Evolutionary conservation across 2,329 filamentous ascomycete species (phyloP).

Genomic region (Uncinocarpus reesii): DNA sequence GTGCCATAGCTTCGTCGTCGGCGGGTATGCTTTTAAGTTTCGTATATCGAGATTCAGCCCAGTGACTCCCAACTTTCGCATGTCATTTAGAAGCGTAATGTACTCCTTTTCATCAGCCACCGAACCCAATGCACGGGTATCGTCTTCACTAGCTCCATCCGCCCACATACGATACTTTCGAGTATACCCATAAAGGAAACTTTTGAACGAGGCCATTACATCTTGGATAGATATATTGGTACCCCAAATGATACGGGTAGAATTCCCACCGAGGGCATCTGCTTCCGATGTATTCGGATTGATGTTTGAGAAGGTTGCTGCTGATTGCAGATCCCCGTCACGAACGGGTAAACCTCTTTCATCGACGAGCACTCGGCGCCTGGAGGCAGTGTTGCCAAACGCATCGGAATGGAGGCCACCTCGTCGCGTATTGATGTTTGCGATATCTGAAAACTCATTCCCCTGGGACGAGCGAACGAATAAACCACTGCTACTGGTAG

Average conservation of each 20-base stretch:
- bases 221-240: slow-evolving; percentile 93
- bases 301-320: slow-evolving; percentile 56
- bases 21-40: slow-evolving; percentile 85
- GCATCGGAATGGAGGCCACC: slow-evolving; percentile 81
- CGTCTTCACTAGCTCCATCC: slow-evolving; percentile 69
- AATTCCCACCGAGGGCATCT: slow-evolving; percentile 70
- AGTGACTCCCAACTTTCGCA: slow-evolving; percentile 75
- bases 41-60: slow-evolving; percentile 79
- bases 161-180: slow-evolving; percentile 88
- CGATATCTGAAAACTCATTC: slow-evolving; percentile 42
- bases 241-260: slow-evolving; percentile 84
- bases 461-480: slow-evolving; percentile 61
- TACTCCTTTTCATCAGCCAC: slow-evolving; percentile 73
- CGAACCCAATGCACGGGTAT: slow-evolving; percentile 56
- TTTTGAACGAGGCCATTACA: slow-evolving; percentile 76
- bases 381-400: slow-evolving; percentile 43
- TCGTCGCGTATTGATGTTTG: slow-evolving; percentile 53
- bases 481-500: slow-evolving; percentile 74
- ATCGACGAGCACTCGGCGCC: slow-evolving; percentile 53
- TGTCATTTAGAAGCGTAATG: slow-evolving; percentile 72
- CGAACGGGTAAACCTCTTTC: slow-evolving; percentile 51
- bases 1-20: slow-evolving; percentile 88
- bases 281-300: slow-evolving; percentile 87
- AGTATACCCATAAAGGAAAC: slow-evolving; percentile 85
- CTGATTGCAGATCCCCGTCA: slow-evolving; percentile 42